Base-by-base conservation (phyloP, 1,284 basidiomycete species). In the Volvariella surrecta region DNA sequence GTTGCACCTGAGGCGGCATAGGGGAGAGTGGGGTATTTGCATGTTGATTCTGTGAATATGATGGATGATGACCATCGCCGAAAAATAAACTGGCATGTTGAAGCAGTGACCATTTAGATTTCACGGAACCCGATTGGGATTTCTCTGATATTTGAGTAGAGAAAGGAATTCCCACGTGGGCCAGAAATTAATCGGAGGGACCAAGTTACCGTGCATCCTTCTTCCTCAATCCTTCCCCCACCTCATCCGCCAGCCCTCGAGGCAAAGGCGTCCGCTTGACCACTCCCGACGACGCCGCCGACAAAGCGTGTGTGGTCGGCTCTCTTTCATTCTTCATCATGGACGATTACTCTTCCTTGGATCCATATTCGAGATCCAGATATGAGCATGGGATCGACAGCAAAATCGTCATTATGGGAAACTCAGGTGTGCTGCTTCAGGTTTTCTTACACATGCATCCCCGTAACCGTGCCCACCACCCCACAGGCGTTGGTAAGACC, bases 351-450 rank as follows among this genome's bases (percentile, higher is more conserved):
- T 65, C 58, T 37, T 63, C 62, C 55, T 69, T 78, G 66, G 76
- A 81, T 62, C 79, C 75, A 41, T 82, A 82, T 63, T 63, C 70
- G 43, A 64, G 72, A 58, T 70, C 77, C 57, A 72, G 77, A 63
- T 83, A 78, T 60, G 82, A 87, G 58, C 79, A 81, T 53, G 82
- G 83, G 54, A 74, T 96, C 59, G 94, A 97, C 71, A 91, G 90
- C 54, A 97, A 97, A 75, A 89, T 97, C 58, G 93, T 97, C 59
- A 79, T 97, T 53, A 90, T 97, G 73, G 94, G 94, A 60, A 93
- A 91, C 58, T 92, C 93, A 59, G 91, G 92, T 81, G 48, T 49
- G 68, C 59, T 46, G 17, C 45, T 45, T 32, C 11, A 39, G 31
- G 11, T 42, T 37, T 22, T 44, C 44, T n/a, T n/a, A n/a, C n/a